Base-by-base conservation (phyloP, 1,284 basidiomycete species). In the Rhodotorula sp. region DNA sequence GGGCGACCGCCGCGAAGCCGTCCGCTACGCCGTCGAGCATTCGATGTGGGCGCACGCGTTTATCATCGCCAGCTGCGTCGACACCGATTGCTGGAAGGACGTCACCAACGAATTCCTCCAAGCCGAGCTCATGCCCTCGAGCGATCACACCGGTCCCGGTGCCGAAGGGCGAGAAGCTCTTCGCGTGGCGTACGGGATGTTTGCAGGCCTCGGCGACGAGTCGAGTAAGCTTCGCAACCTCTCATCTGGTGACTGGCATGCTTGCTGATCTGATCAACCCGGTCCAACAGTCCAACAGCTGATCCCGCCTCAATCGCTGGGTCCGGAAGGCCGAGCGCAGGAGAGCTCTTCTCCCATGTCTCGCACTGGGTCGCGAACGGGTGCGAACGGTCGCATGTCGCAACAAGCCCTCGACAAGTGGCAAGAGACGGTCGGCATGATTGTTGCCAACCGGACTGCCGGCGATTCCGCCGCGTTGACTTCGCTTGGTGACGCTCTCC, bases 1-100 rank as follows among this genome's bases (percentile, higher is more conserved):
- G 59, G 97, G 97, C 21, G 89, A 97, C 76, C 90, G 92, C 68
- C 87, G 88, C 39, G 88, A 90, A 74, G 97, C 97, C 1, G 93
- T 93, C 78, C 88, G 90, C 69, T 93, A 89, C 79, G 96, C 97
- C 6, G 85, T 93, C 43, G 89, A 93, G 71, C 87, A 94, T 80
- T 90, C 87, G 77, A 83, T 99, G 74, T 99, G 95, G 94, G 89
- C 93, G 1, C 97, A 99, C 81, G 97, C 97, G 1, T 88, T 99
- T 86, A 84, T 98, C 61, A 95, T 99, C 72, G 89, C 97, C 14
- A 95, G 92, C 79, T 91, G 91, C 67, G 87, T 98, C 64, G 96
- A 96, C 80, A 92, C 91, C 78, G 93, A 96, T 48, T 87, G 92
- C 8, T 98, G 94, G 93, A 91, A 91, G 79, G 91, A 94, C 8